Evolutionary conservation across 2,329 filamentous ascomycete genomes (phyloP).

Genomic region (Epichloe bromicola): DNA sequence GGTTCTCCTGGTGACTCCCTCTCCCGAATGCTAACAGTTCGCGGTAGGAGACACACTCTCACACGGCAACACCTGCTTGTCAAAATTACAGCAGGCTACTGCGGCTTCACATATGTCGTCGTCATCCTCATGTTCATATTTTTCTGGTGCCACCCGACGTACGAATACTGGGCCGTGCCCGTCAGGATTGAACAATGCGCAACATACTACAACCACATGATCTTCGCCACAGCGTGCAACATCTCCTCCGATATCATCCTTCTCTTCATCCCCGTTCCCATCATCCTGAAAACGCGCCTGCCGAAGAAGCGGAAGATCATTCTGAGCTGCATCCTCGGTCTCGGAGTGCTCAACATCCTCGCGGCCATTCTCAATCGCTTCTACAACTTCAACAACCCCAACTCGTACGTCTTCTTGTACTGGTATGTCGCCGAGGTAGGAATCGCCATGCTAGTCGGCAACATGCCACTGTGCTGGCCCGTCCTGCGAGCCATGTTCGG

Average conservation of each 20-base stretch:
- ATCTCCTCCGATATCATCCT: conserved; percentile 32
- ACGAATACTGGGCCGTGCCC: conserved; percentile 39
- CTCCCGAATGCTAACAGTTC: background rate
- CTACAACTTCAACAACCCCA: conserved; percentile 45
- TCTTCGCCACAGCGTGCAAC: conserved; percentile 33
- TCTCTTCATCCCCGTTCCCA: conserved; percentile 30
- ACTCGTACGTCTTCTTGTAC: conserved; percentile 41
- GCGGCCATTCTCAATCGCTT: conserved; percentile 48
- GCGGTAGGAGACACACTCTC: conserved; percentile 13
- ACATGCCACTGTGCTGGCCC: conserved; percentile 47
- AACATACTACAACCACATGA: conserved; percentile 33
- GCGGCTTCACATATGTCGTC: conserved; percentile 30
- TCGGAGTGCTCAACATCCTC: conserved; percentile 43
- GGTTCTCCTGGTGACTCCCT: no score
- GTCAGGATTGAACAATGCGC: conserved; percentile 28
- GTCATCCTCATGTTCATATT: conserved; percentile 37
- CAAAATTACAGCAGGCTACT: conserved; percentile 29
- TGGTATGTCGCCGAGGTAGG: conserved; percentile 49
- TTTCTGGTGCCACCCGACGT: conserved; percentile 40
- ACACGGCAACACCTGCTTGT: conserved; percentile 24
- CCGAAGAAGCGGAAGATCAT: conserved; percentile 34
- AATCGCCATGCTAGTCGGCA: conserved; percentile 46
- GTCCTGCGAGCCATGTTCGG: conserved; percentile 33
- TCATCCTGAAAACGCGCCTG: conserved; percentile 27
- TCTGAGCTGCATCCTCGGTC: conserved; percentile 39